A percentile compares a stretch with the other conserved stretches of the same genome.
Conservation (phyloP, 2,329 filamentous ascomycete species). For the Mycogone perniciosa region DNA sequence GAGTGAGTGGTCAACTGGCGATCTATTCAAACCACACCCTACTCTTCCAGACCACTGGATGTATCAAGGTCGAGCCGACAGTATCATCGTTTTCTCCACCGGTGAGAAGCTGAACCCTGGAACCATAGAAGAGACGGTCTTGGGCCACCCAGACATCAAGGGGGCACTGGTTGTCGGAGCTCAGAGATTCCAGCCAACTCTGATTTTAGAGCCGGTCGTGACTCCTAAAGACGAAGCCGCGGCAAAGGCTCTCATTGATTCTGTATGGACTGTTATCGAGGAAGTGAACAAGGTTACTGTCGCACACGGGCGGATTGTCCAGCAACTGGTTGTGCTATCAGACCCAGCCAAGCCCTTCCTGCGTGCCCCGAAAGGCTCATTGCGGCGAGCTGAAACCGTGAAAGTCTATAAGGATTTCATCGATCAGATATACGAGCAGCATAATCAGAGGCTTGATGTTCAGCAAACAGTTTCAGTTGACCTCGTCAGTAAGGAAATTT, state of each 20-base stretch:
- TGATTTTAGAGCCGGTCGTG: conserved; percentile 40
- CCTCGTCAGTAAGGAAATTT: conserved; percentile 15
- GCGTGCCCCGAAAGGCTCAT: conserved; percentile 39
- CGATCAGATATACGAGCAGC: conserved; percentile 32
- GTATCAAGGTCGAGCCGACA: conserved; percentile 32
- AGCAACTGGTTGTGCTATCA: conserved; percentile 33
- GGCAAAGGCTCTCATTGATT: conserved; percentile 30
- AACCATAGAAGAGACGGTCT: conserved; percentile 28
- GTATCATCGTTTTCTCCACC: conserved; percentile 36
- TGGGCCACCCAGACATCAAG: conserved; percentile 22
- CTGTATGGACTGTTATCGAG: conserved; percentile 38
- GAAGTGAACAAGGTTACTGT: conserved; percentile 37
- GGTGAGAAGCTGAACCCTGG: conserved; percentile 39
- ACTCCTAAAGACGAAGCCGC: conserved; percentile 22
- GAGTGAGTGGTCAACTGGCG: conserved; percentile 31
- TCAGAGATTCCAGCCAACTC: conserved; percentile 38
- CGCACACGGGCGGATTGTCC: conserved; percentile 39
- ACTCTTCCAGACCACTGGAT: conserved; percentile 27
- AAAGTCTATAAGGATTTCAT: conserved; percentile 39
- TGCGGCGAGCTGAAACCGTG: conserved; percentile 35
- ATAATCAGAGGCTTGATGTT: conserved; percentile 21
- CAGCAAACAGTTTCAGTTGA: conserved; percentile 16
- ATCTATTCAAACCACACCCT: conserved; percentile 31
- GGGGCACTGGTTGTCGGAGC: conserved; percentile 36
- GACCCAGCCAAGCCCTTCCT: conserved; percentile 36